A percentile compares a stretch with the other conserved stretches of the same genome.
These are phyloP conservation scores for Coemansia sp. DNA, from an alignment of 192 early-diverging fungal genomes.

Conservation along the genomic window DNA sequence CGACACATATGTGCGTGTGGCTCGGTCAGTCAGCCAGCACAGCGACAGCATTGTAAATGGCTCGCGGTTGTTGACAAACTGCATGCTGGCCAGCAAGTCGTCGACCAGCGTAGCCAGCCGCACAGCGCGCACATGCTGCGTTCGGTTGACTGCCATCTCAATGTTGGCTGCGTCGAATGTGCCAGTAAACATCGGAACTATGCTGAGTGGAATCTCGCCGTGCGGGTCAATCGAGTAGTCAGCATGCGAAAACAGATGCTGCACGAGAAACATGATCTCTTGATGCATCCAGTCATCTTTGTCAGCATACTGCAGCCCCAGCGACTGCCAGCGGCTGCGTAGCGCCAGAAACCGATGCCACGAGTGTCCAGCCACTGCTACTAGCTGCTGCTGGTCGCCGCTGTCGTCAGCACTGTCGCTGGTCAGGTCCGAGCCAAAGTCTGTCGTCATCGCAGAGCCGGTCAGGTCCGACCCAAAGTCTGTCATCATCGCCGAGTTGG, in stretches of 20 bases:
- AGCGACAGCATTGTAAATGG: constrained; percentile 39
- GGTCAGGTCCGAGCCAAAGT: constrained; percentile 22
- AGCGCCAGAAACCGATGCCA: constrained; percentile 46
- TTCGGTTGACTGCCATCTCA: constrained; percentile 25
- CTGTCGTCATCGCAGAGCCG: constrained; percentile 7
- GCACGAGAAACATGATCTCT: constrained; percentile 28
- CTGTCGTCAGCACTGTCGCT: constrained; percentile 10
- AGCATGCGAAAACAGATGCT: constrained; percentile 30
- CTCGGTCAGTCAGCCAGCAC: constrained; percentile 36
- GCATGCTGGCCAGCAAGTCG: constrained; percentile 18
- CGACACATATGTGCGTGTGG: constrained; percentile 19
- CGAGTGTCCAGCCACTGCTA: constrained; percentile 38
- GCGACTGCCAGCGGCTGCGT: constrained; percentile 41
- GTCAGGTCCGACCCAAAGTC: constrained; percentile 20
- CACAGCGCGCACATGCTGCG: constrained; percentile 14
- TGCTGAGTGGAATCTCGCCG: constrained; percentile 9
- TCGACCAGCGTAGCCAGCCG: constrained; percentile 15
- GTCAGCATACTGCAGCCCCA: constrained; percentile 32
- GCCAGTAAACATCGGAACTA: constrained; percentile 30
- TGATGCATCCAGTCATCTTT: constrained; percentile 43
- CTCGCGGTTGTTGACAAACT: constrained; percentile 19
- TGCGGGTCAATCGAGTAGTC: constrained; percentile 8
- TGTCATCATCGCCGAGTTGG: background rate
- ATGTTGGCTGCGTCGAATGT: constrained; percentile 36
- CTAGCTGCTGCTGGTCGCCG: constrained; percentile 17